These are phyloP conservation scores for Odonthalia washingtoniensis DNA, from an alignment of 31 red algal genomes.

Conservation along the genomic window DNA sequence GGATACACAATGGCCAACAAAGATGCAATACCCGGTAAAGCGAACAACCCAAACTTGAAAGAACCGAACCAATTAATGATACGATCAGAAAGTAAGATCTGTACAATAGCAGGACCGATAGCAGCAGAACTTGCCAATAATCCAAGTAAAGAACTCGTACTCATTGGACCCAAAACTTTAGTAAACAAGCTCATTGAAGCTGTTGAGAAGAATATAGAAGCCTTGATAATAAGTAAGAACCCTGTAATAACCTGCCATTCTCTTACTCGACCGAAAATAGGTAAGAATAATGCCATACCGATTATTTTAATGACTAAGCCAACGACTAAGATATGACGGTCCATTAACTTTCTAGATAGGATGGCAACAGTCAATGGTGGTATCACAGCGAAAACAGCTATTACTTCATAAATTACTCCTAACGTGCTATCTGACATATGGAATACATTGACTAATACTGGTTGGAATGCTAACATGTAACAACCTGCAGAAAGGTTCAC, in stretches of 20 bases:
- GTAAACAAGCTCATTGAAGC: slow-evolving; percentile 80
- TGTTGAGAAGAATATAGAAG: slow-evolving; percentile 76
- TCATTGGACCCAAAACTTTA: slow-evolving; percentile 63
- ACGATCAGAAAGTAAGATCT: slow-evolving; percentile 51
- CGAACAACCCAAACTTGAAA: slow-evolving; percentile 59
- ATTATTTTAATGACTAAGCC: slow-evolving; percentile 51
- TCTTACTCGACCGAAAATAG: slow-evolving; percentile 62
- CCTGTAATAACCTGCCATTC: slow-evolving; percentile 79
- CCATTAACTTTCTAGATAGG: slow-evolving; percentile 56
- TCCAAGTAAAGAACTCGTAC: slow-evolving; percentile 54
- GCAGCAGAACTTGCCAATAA: slow-evolving; percentile 45
- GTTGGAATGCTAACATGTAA: slow-evolving; percentile 70
- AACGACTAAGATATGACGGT: slow-evolving; percentile 75
- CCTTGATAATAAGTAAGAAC: slow-evolving; percentile 75
- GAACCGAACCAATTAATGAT: slow-evolving; percentile 64
- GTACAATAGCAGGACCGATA: slow-evolving; percentile 65
- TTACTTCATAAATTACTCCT: slow-evolving; percentile 62
- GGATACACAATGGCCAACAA: slow-evolving; percentile 45
- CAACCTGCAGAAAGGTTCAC: slow-evolving; percentile 58
- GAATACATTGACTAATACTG: slow-evolving; percentile 71
- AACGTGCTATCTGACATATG: slow-evolving; percentile 45
- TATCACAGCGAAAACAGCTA: slow-evolving; percentile 55
- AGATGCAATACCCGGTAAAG: slow-evolving; percentile 38
- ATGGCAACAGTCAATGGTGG: slow-evolving; percentile 64
- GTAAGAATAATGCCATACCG: slow-evolving; percentile 65